Base-by-base conservation (phyloP, 106 monocot genomes). In the Dioscorea dumetorum region DNA sequence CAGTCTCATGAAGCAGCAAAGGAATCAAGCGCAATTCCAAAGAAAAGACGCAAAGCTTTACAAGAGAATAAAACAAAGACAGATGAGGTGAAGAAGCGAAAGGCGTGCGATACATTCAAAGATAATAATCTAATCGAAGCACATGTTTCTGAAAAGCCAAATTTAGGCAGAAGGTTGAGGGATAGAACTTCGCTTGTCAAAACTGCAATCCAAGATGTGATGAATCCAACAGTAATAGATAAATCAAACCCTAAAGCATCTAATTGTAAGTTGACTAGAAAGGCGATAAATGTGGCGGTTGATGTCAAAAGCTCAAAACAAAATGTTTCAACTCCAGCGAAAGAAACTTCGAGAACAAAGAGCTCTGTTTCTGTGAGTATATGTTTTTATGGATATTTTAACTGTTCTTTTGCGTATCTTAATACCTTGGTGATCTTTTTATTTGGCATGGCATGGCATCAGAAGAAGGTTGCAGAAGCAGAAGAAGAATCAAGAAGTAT, bases 401-500 rank as follows among this genome's bases (percentile, higher is more conserved):
- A 41, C 41, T 56, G 16, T 56, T 56, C n/a, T 56, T 56, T 18
- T 56, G 10, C 15, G 18, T 56, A 11, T 15, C 13, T 56, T 19
- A 19, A 16, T 56, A 19, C 18, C 2, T 5, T 0, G 54, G 41
- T 10, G 10, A 16, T 54, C 12, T 34, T 23, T 21, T 22, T 35
- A 11, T 10, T 41, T 33, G 49, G 61, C 60, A 77, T 33, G 49
- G 61, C 60, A 77, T 57, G n/a, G 5, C 54, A 41, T 41, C 41
- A 41, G 41, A 41, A 10, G 41, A 10, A 41, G 41, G 41, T 41
- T 41, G 10, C 41, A 41, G 41, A 41, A 41, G 9, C 41, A 8
- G 41, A 8, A 41, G 41, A 41, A 8, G 41, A 41, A 41, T 41
- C 41, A 0, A 10, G 2, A 6, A 41, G 41, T 41, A 41, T 10